A percentile compares a stretch with the other conserved stretches of the same genome.
Conservation (phyloP, 2,329 filamentous ascomycete genomes). For the Pseudonectria buxi region DNA sequence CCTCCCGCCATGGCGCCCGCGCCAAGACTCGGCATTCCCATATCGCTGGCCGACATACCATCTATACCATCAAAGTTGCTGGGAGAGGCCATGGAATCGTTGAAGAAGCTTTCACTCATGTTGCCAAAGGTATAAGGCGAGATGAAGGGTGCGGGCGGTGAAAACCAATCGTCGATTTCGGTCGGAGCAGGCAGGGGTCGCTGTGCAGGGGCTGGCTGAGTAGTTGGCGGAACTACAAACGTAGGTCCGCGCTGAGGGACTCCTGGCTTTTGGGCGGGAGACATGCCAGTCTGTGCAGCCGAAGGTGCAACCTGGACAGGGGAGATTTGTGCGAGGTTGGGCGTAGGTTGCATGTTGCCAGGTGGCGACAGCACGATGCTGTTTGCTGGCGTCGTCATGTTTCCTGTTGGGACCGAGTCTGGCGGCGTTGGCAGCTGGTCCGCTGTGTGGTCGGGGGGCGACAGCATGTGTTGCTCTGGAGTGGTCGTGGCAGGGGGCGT, state of each 20-base stretch:
- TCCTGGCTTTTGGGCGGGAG: conserved; percentile 24
- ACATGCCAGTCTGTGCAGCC: conserved; percentile 24
- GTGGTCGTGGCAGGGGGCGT: conserved; percentile 26
- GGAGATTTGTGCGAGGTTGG: conserved; percentile 23
- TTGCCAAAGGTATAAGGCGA: conserved; percentile 44
- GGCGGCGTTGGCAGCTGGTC: conserved; percentile 38
- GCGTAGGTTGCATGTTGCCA: conserved; percentile 22
- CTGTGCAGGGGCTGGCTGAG: conserved; percentile 33
- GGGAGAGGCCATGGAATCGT: conserved; percentile 25
- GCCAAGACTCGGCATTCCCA: conserved; percentile 28
- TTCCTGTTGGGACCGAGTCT: conserved; percentile 31
- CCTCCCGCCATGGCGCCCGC: conserved; percentile 14
- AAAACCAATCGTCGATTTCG: conserved; percentile 47
- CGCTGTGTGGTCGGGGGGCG: conserved; percentile 23
- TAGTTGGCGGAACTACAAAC: conserved; percentile 35
- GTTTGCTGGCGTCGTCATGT: conserved; percentile 24
- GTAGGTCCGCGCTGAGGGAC: conserved; percentile 22
- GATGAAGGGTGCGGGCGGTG: conserved; percentile 45
- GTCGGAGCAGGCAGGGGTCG: conserved; percentile 36
- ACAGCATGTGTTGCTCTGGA: conserved; percentile 21
- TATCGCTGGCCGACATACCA: conserved; percentile 22
- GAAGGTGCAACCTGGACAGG: conserved; percentile 16
- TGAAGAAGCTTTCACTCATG: conserved; percentile 37
- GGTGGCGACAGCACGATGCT: conserved; percentile 33
- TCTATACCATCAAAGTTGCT: conserved; percentile 24